Evolutionary conservation across 768 basidiomycete species (phyloP).

Genomic region (Suillus paluster): DNA sequence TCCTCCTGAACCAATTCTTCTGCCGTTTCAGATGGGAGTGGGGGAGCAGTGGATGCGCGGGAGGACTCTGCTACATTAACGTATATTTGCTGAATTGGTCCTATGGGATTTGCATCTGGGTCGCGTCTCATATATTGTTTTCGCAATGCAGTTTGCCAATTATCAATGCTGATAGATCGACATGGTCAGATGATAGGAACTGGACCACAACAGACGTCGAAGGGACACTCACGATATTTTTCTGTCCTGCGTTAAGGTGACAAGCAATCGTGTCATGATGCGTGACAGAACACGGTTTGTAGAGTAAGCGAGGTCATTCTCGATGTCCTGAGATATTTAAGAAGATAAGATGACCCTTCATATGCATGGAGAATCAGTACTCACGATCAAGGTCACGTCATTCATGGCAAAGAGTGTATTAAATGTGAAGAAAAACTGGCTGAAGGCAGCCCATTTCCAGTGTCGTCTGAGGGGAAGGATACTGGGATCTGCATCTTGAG

Average conservation of each 20-base stretch:
- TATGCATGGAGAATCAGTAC: conserved; percentile 23
- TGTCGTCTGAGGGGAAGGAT: conserved; percentile 67
- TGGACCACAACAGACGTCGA: conserved; percentile 25
- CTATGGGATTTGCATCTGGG: conserved; percentile 74
- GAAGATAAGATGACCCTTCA: conserved; percentile 12
- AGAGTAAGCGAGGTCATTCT: conserved; percentile 71
- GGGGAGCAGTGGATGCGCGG: conserved; percentile 33
- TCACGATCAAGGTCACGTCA: conserved; percentile 70
- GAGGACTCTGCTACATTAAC: conserved; percentile 28
- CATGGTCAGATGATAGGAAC: conserved; percentile 19
- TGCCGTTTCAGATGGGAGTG: conserved; percentile 4
- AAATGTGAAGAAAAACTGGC: conserved; percentile 90
- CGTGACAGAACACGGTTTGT: conserved; percentile 67
- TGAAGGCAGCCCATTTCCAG: conserved; percentile 93
- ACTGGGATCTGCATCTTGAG: conserved; percentile 40
- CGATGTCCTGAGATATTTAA: conserved; percentile 62
- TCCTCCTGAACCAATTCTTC: conserved; percentile 16
- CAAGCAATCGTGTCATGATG: conserved; percentile 75
- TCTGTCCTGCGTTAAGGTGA: conserved; percentile 77
- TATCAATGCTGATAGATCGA: conserved; percentile 56
- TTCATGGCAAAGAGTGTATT: conserved; percentile 69
- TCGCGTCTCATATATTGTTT: conserved; percentile 78
- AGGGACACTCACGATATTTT: conserved; percentile 66
- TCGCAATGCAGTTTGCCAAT: conserved; percentile 79
- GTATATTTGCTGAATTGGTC: conserved; percentile 44